Percentiles rank a stretch among this genome's conserved stretches.
These are phyloP conservation scores for Aquilaria agallochum DNA, from an alignment of 441 rosid species.

Conservation along the genomic window DNA sequence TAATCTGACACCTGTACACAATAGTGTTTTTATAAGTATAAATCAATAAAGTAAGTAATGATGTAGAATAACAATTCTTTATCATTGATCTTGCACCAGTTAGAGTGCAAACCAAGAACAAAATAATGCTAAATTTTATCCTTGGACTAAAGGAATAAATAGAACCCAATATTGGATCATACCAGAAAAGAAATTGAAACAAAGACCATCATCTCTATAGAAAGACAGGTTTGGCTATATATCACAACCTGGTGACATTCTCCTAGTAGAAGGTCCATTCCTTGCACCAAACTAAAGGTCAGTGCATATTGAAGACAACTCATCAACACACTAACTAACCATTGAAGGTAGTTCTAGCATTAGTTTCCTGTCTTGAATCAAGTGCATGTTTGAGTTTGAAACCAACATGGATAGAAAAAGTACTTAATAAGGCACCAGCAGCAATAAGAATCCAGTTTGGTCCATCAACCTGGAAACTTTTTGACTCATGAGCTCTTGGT, in stretches of 20 bases:
- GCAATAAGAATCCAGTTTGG: conserved; percentile 28
- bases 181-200: conserved; percentile 72
- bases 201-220: conserved; percentile 49
- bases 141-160: conserved; percentile 8
- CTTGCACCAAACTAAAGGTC: conserved; percentile 37
- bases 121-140: neutral
- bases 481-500: too few relatives aligned
- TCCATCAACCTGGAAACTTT: too few relatives aligned
- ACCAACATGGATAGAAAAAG: conserved; percentile 82
- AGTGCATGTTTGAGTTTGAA: conserved; percentile 20
- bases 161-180: neutral
- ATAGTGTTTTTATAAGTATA: too few relatives aligned
- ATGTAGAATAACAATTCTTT: too few relatives aligned
- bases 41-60: too few relatives aligned
- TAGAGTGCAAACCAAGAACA: too few relatives aligned
- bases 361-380: conserved; percentile 46
- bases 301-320: conserved; percentile 4
- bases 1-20: too few relatives aligned
- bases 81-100: too few relatives aligned
- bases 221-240: conserved; percentile 54
- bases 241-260: conserved; percentile 41
- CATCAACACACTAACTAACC: conserved; percentile 20
- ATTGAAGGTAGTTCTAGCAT: conserved; percentile 36
- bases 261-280: conserved; percentile 44
- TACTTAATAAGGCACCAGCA: conserved; percentile 89